phyloP scores from a whole-genome alignment of 352 stramenopile genomes.

The Pythium utonaiense region DNA sequence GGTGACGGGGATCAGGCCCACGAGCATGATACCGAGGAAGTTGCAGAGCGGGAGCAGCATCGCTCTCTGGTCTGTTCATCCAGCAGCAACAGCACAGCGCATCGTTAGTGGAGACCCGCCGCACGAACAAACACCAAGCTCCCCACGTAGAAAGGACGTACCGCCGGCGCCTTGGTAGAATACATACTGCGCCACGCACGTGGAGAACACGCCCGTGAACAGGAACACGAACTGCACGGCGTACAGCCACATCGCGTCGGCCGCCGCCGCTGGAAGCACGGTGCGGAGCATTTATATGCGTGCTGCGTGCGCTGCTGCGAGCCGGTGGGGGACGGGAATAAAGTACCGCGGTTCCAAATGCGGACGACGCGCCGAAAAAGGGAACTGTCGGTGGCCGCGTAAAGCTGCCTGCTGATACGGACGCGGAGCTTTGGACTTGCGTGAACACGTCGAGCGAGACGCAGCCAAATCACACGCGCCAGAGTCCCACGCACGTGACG shows the following conservation, averaged over 20 bases:
- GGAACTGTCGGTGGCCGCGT: too few species aligned
- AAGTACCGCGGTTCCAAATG: neutral
- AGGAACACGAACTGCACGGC: slow-evolving; percentile 69
- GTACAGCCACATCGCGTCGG: slow-evolving; percentile 16
- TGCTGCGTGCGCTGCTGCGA: too few species aligned
- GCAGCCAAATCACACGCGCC: neutral
- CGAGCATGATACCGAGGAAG: slow-evolving; percentile 86
- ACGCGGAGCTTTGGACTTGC: too few species aligned
- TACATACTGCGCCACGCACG: slow-evolving; percentile 77
- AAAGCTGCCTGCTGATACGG: too few species aligned
- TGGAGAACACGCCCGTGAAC: slow-evolving; percentile 80
- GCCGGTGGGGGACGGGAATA: neutral
- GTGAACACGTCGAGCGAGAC: neutral
- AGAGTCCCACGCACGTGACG: slow-evolving; percentile 3
- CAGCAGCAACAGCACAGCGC: too few species aligned
- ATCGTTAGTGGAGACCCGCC: too few species aligned
- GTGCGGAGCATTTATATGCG: neutral
- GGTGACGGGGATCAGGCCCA: slow-evolving; percentile 51
- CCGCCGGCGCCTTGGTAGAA: slow-evolving; percentile 79
- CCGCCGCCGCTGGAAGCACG: neutral
- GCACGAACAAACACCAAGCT: too few species aligned
- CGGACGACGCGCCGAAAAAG: too few species aligned
- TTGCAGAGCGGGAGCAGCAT: slow-evolving; percentile 87
- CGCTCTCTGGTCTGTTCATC: slow-evolving; percentile 69
- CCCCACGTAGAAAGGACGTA: too few species aligned